Evolutionary conservation across 148 eudicot genomes (phyloP), one percentile per base, ranked within the genome.

Genomic region (Suaeda aralocaspica): DNA sequence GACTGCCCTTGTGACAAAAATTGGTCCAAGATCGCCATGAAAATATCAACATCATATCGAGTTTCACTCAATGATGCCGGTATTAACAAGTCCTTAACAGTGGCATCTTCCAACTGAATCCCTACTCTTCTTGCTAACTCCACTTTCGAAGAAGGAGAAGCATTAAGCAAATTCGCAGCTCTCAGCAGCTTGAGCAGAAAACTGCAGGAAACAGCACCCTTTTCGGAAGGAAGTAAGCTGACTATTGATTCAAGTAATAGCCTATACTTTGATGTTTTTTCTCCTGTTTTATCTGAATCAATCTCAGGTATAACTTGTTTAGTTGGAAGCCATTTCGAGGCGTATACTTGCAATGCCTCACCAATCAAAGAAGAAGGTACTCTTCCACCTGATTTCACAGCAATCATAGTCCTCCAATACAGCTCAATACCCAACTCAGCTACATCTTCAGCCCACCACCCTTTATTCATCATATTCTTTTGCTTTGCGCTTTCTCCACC

Each of bases 381-480:
- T 24, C 75, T 82, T 68, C 89, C 88, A 39, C 88, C 85, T 1
- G 97, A 87, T 64, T 88, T 92, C 1, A 89, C 74, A 19, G 89
- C 92, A 45, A 84, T 80, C 84, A 92, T 86, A n/a, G 82, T 80
- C 61, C 96, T 83, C 92, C 96, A 86, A 61, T 84, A 92, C 1
- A 92, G 84, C 69, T 87, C 96, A 24, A 88, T 87, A 8, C 83
- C 76, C 66, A 92, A 75, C 11, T 92, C 91, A 13, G 89, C 84
- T 11, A 92, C 41, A 66, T 92, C 93, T 52, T 92, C 96, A 21
- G 88, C 94, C 97, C 97, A 91, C 94, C 97, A 91, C 21, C 85
- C 89, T 64, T 85, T 91, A 6, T 71, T 59, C 29, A 72, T 7
- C 29, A 72, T 7, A 19, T 41, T 25, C 55, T 79, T 81, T 25